These are phyloP conservation scores for Radiomyces spectabilis DNA, from an alignment of 192 early-diverging fungal genomes.

Conservation along the genomic window DNA sequence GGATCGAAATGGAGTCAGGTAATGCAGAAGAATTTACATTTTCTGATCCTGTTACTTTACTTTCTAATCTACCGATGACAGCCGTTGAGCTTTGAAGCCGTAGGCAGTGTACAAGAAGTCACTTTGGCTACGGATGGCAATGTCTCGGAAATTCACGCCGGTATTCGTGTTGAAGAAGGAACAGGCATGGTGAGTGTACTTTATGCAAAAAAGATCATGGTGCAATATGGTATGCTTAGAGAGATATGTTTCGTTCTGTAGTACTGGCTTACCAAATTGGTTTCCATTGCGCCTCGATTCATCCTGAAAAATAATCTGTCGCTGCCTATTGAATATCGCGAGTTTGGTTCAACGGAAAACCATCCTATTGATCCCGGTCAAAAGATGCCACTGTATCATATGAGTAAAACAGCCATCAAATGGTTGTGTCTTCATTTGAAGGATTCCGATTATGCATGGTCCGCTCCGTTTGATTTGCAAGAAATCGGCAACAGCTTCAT, in stretches of 20 bases:
- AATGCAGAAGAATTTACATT: not conserved
- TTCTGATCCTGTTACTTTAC: not conserved
- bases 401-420: constrained; percentile 1
- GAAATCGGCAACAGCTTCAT: constrained; percentile 64
- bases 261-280: constrained; percentile 60
- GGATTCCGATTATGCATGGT: constrained; percentile 27
- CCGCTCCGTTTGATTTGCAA: constrained; percentile 64
- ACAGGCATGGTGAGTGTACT: constrained; percentile 47
- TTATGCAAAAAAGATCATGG: too few relatives aligned
- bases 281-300: constrained; percentile 74
- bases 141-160: constrained; percentile 41
- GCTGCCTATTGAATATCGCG: constrained; percentile 51
- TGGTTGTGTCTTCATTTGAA: constrained; percentile 16
- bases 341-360: constrained; percentile 30
- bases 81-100: constrained; percentile 77
- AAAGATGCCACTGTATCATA: constrained; percentile 6
- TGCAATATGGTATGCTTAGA: too few relatives aligned
- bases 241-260: not conserved
- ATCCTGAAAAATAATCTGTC: constrained; percentile 63
- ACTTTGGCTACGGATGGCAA: constrained; percentile 33
- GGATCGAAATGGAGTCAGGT: constrained; percentile 64
- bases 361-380: not conserved
- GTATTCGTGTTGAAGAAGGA: constrained; percentile 67
- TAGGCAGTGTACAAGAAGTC: constrained; percentile 64
- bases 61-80: constrained; percentile 20